phyloP scores from a whole-genome alignment of 495 filamentous ascomycete species.

The Penicillium steckii region DNA sequence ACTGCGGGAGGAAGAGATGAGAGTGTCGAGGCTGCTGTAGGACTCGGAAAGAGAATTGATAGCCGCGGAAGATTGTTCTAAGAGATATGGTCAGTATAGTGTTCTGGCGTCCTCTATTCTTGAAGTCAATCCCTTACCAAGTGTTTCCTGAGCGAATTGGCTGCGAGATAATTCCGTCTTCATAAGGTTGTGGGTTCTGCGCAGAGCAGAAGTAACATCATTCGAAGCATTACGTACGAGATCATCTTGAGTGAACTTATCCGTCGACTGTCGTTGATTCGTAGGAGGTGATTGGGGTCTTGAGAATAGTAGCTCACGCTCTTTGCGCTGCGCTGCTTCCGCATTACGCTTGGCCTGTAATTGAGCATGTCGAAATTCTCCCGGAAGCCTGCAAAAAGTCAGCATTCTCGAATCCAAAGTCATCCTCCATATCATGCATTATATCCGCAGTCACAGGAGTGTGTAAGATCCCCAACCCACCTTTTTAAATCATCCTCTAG shows the following conservation, averaged over 20 bases:
- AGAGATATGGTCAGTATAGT: constrained; percentile 9
- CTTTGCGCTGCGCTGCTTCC: constrained; percentile 66
- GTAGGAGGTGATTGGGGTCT: constrained; percentile 36
- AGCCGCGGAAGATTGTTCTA: constrained; percentile 72
- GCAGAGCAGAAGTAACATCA: constrained; percentile 81
- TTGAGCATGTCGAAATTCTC: constrained; percentile 80
- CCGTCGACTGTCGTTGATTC: constrained; percentile 34
- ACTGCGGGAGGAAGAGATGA: constrained; percentile 69
- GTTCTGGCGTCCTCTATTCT: neutral
- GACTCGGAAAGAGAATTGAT: constrained; percentile 74
- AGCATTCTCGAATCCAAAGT: neutral
- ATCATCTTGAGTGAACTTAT: constrained; percentile 62
- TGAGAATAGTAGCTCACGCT: constrained; percentile 74
- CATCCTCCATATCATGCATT: neutral
- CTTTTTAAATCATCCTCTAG: constrained; percentile 66
- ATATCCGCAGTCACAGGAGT: neutral
- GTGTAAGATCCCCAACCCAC: constrained; percentile 40
- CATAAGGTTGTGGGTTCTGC: constrained; percentile 83
- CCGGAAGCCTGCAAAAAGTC: constrained; percentile 54
- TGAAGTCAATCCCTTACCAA: constrained; percentile 45
- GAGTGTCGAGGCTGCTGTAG: constrained; percentile 73
- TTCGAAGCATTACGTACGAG: constrained; percentile 67
- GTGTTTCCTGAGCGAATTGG: constrained; percentile 82
- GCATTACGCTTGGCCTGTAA: constrained; percentile 76
- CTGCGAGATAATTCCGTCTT: constrained; percentile 76